Evolutionary conservation across 306 rosid species (phyloP).

Genomic region (Gastrolobium villosum): DNA sequence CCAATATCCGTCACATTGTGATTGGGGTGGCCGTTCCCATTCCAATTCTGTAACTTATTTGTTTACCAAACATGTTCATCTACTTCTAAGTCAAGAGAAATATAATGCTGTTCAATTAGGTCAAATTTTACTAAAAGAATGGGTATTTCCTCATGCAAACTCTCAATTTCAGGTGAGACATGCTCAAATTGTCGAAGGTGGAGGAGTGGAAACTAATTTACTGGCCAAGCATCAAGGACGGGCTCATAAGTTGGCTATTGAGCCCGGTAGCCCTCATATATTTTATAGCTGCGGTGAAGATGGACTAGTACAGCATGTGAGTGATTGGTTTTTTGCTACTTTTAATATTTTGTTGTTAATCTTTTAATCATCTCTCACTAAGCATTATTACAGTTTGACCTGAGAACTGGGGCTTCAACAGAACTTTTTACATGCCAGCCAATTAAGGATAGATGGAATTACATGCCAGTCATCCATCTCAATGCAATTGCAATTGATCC

Average conservation of each 20-base stretch:
- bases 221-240: constrained; percentile 78
- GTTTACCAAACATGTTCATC: neutral
- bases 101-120: neutral
- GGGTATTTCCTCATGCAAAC: constrained; percentile 37
- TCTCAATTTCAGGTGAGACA: constrained; percentile 80
- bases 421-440: constrained; percentile 85
- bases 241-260: constrained; percentile 95
- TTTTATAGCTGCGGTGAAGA: constrained; percentile 97
- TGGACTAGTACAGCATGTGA: constrained; percentile 93
- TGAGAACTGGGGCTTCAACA: constrained; percentile 73
- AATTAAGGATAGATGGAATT: constrained; percentile 58
- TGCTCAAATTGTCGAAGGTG: constrained; percentile 69
- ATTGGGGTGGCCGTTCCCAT: neutral
- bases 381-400: constrained; percentile 79
- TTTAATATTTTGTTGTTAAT: constrained; percentile 30
- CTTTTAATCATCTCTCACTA: constrained; percentile 20
- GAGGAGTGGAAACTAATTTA: constrained; percentile 63
- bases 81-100: neutral
- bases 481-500: constrained; percentile 97
- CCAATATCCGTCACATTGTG: constrained; percentile 1
- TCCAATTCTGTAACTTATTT: neutral
- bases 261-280: constrained; percentile 94
- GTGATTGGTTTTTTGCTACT: constrained; percentile 51
- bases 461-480: constrained; percentile 63
- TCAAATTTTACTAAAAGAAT: constrained; percentile 26